These are phyloP conservation scores for Dendryphion nanum DNA, from an alignment of 2,329 filamentous ascomycete genomes.

Conservation along the genomic window DNA sequence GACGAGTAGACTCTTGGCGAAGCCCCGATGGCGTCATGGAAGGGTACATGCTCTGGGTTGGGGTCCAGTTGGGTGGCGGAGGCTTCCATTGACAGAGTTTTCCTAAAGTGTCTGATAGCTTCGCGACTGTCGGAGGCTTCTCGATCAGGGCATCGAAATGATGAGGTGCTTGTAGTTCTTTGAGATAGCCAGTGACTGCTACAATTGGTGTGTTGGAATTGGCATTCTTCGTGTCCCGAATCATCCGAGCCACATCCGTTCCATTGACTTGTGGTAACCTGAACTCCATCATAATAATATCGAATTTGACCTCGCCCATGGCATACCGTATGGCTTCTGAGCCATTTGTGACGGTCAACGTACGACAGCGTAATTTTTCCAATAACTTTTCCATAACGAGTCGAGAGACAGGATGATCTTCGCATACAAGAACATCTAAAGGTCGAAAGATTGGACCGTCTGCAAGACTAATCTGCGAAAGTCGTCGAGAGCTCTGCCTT, in stretches of 20 bases:
- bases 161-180: conserved; percentile 90
- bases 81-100: conserved; percentile 93
- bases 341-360: conserved; percentile 86
- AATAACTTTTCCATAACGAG: conserved; percentile 99
- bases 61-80: conserved; percentile 60
- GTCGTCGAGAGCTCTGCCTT: conserved; percentile 89
- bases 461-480: conserved; percentile 85
- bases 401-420: conserved; percentile 94
- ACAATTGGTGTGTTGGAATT: conserved; percentile 95
- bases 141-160: conserved; percentile 95
- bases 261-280: conserved; percentile 93
- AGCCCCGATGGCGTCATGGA: conserved; percentile 59
- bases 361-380: conserved; percentile 92
- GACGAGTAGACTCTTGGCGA: conserved; percentile 61
- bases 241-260: conserved; percentile 94
- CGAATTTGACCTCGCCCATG: conserved; percentile 96
- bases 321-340: conserved; percentile 91
- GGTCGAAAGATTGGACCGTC: conserved; percentile 86
- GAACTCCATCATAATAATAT: conserved; percentile 98
- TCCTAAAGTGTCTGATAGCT: conserved; percentile 83
- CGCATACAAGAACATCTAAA: conserved; percentile 91
- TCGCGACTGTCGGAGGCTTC: conserved; percentile 91
- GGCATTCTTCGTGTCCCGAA: conserved; percentile 91
- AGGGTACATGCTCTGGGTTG: conserved; percentile 31
- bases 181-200: conserved; percentile 95